Evolutionary conservation across 371 early-diverging fungal genomes (phyloP), one percentile per base, ranked within the genome.

Genomic region (Mortierella sp.): DNA sequence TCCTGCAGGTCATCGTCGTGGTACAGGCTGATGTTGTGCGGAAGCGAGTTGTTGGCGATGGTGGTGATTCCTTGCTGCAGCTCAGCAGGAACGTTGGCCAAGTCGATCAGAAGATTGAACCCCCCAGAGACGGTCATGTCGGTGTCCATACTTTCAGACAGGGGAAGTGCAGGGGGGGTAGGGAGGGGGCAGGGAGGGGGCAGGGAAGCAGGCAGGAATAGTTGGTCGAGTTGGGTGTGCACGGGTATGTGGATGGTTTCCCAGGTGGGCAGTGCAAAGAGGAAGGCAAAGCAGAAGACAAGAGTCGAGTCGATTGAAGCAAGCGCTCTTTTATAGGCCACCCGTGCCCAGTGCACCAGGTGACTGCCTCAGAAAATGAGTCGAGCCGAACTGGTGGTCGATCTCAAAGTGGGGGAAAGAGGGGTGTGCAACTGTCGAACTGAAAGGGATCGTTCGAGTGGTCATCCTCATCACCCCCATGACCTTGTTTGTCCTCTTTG

Each of bases 61-160:
- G 88, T 86, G 54, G 55, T 55, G 66, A 91, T 72, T 27, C 91
- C 91, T 57, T 82, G 83, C 59, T 83, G 88, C 34, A 91, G 54
- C 45, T 88, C 88, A 38, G 79, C 82, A 8, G 91, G 91, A 23
- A 86, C 82, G 18, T 80, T 68, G 7, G 79, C 79, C 5, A 80
- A 50, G 70, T 87, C 80, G 24, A 87, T 82, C 9, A 83, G 69
- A 38, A 90, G 45, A 41, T 68, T 67, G 65, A 81, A 62, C 63
- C 76, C 76, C 39, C 76, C 76, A 26, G 76, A 76, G 41, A 48
- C 64, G 34, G 70, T 64, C 76, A 76, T 76, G 69, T 76, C 76
- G 4, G 76, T 64, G 76, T 76, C 76, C 76, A 76, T 76, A 12
- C 7, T 31, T 18, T 14, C 16, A 16, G 21, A 34, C 34, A 34